phyloP scores from a whole-genome alignment of 495 filamentous ascomycete genomes.

The Penicillium paradoxum region DNA sequence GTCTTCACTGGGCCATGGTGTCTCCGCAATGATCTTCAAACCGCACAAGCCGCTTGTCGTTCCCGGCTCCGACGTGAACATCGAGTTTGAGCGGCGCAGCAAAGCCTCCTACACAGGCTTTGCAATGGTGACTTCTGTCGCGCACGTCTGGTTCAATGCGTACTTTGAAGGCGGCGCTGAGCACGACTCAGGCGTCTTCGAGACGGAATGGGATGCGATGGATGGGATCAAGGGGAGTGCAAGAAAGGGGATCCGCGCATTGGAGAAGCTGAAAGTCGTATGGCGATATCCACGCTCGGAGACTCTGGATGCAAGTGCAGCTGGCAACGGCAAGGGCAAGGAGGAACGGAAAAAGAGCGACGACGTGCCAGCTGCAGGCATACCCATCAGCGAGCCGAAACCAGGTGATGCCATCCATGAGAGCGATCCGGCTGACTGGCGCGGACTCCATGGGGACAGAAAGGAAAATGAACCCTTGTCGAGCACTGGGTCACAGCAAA shows the following conservation, averaged over 20 bases:
- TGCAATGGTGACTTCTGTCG: slow-evolving; percentile 86
- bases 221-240: slow-evolving; percentile 76
- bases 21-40: slow-evolving; percentile 67
- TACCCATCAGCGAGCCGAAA: slow-evolving; percentile 53
- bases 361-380: slow-evolving; percentile 17
- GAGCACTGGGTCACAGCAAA: slow-evolving; percentile 4
- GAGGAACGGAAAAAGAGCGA: slow-evolving; percentile 17
- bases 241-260: slow-evolving; percentile 71
- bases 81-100: slow-evolving; percentile 78
- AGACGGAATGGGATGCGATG: slow-evolving; percentile 60
- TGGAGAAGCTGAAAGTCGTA: slow-evolving; percentile 82
- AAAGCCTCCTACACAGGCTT: slow-evolving; percentile 67
- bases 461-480: not conserved
- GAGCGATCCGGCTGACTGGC: slow-evolving; percentile 67
- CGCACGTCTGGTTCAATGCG: slow-evolving; percentile 94
- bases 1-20: slow-evolving; percentile 5
- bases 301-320: slow-evolving; percentile 6
- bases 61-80: slow-evolving; percentile 80
- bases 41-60: slow-evolving; percentile 62
- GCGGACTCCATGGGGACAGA: slow-evolving; percentile 30
- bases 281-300: slow-evolving; percentile 55
- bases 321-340: not conserved
- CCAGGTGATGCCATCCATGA: slow-evolving; percentile 62
- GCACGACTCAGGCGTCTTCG: slow-evolving; percentile 54
- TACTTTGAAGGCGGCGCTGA: slow-evolving; percentile 85